Conservation (phyloP, 1,284 basidiomycete species). For the Ustilago crameri region DNA sequence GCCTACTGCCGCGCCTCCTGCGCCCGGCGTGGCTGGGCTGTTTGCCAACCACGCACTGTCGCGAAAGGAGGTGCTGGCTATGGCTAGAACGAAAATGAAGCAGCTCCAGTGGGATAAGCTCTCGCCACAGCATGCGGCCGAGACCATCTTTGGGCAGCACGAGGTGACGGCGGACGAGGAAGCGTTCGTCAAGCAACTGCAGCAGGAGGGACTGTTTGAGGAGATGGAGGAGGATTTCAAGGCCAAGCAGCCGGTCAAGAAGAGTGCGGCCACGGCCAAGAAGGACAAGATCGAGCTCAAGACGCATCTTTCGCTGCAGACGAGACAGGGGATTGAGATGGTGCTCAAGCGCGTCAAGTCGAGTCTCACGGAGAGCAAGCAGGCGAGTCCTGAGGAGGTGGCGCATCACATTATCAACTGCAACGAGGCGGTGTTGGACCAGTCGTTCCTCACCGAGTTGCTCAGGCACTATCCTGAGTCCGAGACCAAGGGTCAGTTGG, state of each 20-base stretch:
- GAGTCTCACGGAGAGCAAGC: slow-evolving; percentile 55
- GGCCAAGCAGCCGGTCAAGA: slow-evolving; percentile 83
- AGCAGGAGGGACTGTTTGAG: slow-evolving; percentile 79
- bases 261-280: slow-evolving; percentile 63
- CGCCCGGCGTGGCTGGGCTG: slow-evolving; percentile 74
- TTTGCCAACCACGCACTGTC: slow-evolving; percentile 49
- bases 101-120: slow-evolving; percentile 97
- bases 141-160: slow-evolving; percentile 64
- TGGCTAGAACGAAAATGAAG: slow-evolving; percentile 92
- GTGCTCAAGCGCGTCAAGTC: slow-evolving; percentile 40
- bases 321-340: slow-evolving; percentile 60
- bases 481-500: slow-evolving; percentile 67
- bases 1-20: slow-evolving; percentile 63
- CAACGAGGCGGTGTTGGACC: slow-evolving; percentile 64
- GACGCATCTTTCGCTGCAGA: slow-evolving; percentile 64
- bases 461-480: slow-evolving; percentile 66
- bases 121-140: slow-evolving; percentile 65
- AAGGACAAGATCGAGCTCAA: slow-evolving; percentile 68
- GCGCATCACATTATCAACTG: slow-evolving; percentile 67
- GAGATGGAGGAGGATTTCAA: slow-evolving; percentile 99
- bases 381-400: slow-evolving; percentile 66
- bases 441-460: slow-evolving; percentile 66
- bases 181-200: slow-evolving; percentile 46
- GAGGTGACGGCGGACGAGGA: slow-evolving; percentile 51
- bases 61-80: slow-evolving; percentile 84